phyloP scores from a whole-genome alignment of 164 flowering plant genomes.

The Tinospora cordifolia region DNA sequence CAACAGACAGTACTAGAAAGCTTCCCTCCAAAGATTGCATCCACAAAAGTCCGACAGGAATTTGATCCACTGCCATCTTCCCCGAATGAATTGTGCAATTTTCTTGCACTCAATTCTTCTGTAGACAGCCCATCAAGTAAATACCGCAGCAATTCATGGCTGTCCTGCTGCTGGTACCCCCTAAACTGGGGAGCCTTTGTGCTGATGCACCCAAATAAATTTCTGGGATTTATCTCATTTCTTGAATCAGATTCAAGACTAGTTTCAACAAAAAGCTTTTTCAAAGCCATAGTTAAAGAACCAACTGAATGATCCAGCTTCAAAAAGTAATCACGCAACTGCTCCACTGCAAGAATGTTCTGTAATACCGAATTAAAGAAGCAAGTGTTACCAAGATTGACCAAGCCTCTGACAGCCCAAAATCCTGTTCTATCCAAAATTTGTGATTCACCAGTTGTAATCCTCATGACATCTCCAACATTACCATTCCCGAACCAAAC shows the following conservation, averaged over 20 bases:
- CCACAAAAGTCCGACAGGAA: slow-evolving; percentile 47
- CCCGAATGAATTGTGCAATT: slow-evolving; percentile 19
- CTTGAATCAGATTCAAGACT: slow-evolving; percentile 32
- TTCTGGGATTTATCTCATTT: slow-evolving; percentile 56
- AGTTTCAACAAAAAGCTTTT: slow-evolving; percentile 66
- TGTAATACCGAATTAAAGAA: slow-evolving; percentile 58
- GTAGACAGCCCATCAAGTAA: slow-evolving; percentile 69
- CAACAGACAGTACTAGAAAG: slow-evolving; percentile 82
- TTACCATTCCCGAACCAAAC: slow-evolving; percentile 48
- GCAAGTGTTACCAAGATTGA: slow-evolving; percentile 50
- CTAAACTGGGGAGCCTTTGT: slow-evolving; percentile 84
- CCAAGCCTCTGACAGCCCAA: slow-evolving; percentile 57
- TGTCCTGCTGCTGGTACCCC: slow-evolving; percentile 92
- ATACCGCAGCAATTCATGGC: slow-evolving; percentile 88
- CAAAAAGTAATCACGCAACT: slow-evolving; percentile 44
- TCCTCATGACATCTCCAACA: slow-evolving; percentile 25
- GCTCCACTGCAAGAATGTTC: slow-evolving; percentile 63
- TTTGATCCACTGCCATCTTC: slow-evolving; percentile 25
- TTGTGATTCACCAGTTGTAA: slow-evolving; percentile 21
- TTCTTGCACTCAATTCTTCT: slow-evolving; percentile 54
- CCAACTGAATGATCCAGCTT: slow-evolving; percentile 43
- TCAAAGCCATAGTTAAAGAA: slow-evolving; percentile 56
- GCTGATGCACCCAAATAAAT: slow-evolving; percentile 64
- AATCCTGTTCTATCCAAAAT: slow-evolving; percentile 27
- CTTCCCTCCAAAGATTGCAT: slow-evolving; percentile 72